Evolutionary conservation across 2,329 filamentous ascomycete genomes (phyloP), one percentile per base, ranked within the genome.

Genomic region (Daldinia sp.): DNA sequence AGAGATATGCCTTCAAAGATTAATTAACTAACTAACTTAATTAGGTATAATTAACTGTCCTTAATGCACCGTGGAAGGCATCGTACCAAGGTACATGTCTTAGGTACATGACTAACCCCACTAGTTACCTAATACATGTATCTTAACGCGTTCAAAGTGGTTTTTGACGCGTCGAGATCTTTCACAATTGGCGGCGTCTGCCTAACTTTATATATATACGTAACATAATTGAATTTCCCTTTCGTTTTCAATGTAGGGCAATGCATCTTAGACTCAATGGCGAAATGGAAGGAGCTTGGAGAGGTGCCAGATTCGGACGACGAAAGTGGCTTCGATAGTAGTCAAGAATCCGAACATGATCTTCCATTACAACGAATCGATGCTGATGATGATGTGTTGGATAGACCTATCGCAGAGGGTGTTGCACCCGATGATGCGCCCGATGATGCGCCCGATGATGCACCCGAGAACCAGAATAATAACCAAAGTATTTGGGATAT

Each of bases 291-390:
- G 76, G 76, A 77, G 73, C 71, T 77, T 75, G 78, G 78, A 71
- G 77, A 78, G 71, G 78, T 80, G 70, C 78, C 78, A 47, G 78
- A 80, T 70, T 80, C 78, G 70, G 78, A 80, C 70, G 78, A 80
- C 68, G 78, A 80, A 73, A 75, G 72, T 56, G 64, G 62, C 3
- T 73, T 77, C 68, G 76, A 78, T 63, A 77, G 73, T 6, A 68
- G 62, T 57, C 73, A 78, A 53, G 75, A 76, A 65, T 74, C 70
- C 11, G 68, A 71, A 41, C 58, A 67, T 47, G 59, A 66, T 21
- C 61, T 64, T 29, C 65, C 61, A 49, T 48, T 34, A 13, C 61
- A 64, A 5, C 27, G 35, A 52, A 50, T n/a, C 21, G 47, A 32
- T 32, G n/a, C 41, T 59, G n/a, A 32, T 32, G n/a, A 37, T 59